A percentile compares a stretch with the other conserved stretches of the same genome.
phyloP scores from a whole-genome alignment of 2,329 filamentous ascomycete species.

The Cladosporium halotolerans region DNA sequence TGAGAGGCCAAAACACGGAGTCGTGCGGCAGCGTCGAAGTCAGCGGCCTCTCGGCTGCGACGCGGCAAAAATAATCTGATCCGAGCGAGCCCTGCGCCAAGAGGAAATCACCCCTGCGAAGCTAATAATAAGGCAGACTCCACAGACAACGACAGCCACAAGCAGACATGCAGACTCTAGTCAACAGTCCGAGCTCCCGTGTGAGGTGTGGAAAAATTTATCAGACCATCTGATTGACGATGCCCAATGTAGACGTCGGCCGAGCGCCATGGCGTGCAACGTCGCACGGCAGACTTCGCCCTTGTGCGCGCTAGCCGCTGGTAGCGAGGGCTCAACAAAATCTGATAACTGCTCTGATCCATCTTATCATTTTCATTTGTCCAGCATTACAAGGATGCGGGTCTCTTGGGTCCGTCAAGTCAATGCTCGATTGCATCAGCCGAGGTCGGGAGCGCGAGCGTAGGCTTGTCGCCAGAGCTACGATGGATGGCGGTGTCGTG shows the following conservation, averaged over 20 bases:
- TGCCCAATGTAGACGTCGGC: no score
- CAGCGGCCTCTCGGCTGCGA: not conserved
- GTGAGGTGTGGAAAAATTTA: conserved; percentile 2
- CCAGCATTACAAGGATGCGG: no score
- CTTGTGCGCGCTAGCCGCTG: no score
- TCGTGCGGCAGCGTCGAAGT: not conserved
- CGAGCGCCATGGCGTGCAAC: no score
- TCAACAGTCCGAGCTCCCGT: not conserved
- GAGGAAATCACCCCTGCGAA: not conserved
- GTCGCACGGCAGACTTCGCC: no score
- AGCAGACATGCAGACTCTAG: not conserved
- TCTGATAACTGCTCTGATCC: not conserved
- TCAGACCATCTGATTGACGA: conserved; percentile 3
- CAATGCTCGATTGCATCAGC: not conserved
- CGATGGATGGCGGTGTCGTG: not conserved
- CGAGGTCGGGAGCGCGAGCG: conserved; percentile 1
- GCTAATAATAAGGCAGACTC: not conserved
- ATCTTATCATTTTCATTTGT: conserved; percentile 9
- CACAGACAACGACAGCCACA: not conserved
- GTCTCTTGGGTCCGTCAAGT: no score
- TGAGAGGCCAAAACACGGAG: not conserved
- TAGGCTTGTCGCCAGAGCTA: not conserved
- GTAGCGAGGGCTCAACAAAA: no score
- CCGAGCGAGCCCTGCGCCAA: not conserved
- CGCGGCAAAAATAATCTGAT: conserved; percentile 10